Evolutionary conservation across 306 rosid genomes (phyloP), one percentile per base, ranked within the genome.

Genomic region (Corylus americana): DNA sequence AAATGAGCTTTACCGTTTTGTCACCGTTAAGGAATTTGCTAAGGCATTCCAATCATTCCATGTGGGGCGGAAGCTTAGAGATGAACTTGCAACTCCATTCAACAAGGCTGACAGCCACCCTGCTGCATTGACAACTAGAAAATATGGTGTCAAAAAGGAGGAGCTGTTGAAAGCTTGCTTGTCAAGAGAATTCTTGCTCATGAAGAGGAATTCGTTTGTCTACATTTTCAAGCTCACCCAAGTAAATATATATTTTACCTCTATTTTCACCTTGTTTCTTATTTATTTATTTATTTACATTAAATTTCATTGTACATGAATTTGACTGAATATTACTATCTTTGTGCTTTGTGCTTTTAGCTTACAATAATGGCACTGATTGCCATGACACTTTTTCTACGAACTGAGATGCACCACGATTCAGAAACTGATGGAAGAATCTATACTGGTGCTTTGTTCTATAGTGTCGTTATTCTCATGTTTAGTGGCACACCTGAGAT

Each of bases 401-500:
- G 94, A 70, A 94, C 97, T 10, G 75, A 89, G 85, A 94, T 92
- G 97, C 91, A 86, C 68, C 83, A 55, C 8, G 68, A 88, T 55
- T 68, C 88, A n/a, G 31, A 83, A 37, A 25, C 74, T n/a, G 88
- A 83, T 71, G 98, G 96, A 51, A 80, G 69, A 48, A 57, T 88
- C 59, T 86, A 77, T 20, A 13, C 77, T 74, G 92, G 94, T 31
- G 88, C 91, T 70, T 63, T 90, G 74, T 88, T 85, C 72, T 88
- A 77, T 48, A 39, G 91, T 51, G 48, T 86, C 37, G 61, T 78
- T 1, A 68, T 78, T 44, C 55, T 83, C 42, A 81, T 85, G 91
- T 88, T 90, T 59, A 88, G 85, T 81, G 94, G 92, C 49, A 76
- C 76, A 78, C 45, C 83, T 22, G 94, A 90, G 83, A 50, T 87